A percentile compares a stretch with the other conserved stretches of the same genome.
These are phyloP conservation scores for Antarctomyces pellizariae DNA, from an alignment of 495 filamentous ascomycete species.

Conservation along the genomic window DNA sequence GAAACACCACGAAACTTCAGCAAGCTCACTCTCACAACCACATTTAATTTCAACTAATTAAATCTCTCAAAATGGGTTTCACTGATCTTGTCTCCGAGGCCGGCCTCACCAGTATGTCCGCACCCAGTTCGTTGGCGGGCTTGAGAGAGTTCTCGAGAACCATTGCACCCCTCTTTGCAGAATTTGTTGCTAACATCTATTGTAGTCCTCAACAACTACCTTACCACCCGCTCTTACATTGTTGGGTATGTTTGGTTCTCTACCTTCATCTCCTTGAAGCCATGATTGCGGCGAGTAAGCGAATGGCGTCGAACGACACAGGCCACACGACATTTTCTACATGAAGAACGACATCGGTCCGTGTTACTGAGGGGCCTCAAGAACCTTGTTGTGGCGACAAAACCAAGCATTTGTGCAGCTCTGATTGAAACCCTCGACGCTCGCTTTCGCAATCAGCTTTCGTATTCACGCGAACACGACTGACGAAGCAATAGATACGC, in stretches of 20 bases:
- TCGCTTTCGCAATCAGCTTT: constrained; percentile 4
- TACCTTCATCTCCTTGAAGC: constrained; percentile 4
- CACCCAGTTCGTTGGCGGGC: constrained; percentile 4
- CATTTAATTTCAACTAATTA: constrained; percentile 3
- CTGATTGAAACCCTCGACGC: constrained; percentile 32
- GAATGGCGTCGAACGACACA: constrained; percentile 1
- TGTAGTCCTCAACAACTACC: constrained; percentile 78
- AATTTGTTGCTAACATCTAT: constrained; percentile 17
- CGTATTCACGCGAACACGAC: constrained; percentile 7
- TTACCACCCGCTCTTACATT: constrained; percentile 80
- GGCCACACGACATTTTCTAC: constrained; percentile 10
- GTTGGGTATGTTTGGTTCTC: constrained; percentile 40
- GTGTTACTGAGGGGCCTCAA: constrained; percentile 99
- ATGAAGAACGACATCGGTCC: constrained; percentile 94
- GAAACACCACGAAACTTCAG: too few relatives aligned
- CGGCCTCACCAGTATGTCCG: constrained; percentile 56
- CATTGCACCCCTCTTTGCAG: constrained; percentile 7
- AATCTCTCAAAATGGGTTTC: constrained; percentile 64
- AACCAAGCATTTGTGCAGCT: constrained; percentile 56
- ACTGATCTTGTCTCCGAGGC: constrained; percentile 72
- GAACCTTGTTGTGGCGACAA: constrained; percentile 76
- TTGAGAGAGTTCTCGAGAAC: constrained; percentile 2
- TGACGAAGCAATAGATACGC: constrained; percentile 33
- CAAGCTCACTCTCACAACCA: constrained; percentile 1
- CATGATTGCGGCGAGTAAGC: neutral